phyloP scores from a whole-genome alignment of 768 basidiomycete species.

The Termitomyces sp. region DNA sequence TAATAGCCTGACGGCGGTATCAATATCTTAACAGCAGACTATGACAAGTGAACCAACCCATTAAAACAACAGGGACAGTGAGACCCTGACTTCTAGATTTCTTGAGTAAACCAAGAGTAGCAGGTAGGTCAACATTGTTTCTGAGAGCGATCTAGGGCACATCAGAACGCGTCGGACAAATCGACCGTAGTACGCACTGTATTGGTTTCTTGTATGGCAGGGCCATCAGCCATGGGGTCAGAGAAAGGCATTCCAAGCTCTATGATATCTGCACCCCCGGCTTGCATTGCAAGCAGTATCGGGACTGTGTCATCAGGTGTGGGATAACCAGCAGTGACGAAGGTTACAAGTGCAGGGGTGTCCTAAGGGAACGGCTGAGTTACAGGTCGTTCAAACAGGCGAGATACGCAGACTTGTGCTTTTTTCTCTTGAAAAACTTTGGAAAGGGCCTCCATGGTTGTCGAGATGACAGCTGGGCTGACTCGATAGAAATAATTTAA shows the following conservation, averaged over 20 bases:
- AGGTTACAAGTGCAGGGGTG: constrained; percentile 71
- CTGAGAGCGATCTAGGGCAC: constrained; percentile 72
- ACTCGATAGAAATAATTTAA: constrained; percentile 18
- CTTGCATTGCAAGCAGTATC: constrained; percentile 87
- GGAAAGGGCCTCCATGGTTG: constrained; percentile 67
- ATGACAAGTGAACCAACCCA: constrained; percentile 57
- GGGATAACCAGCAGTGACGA: constrained; percentile 95
- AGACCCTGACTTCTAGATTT: constrained; percentile 84
- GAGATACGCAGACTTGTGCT: constrained; percentile 39
- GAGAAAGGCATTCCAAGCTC: constrained; percentile 96
- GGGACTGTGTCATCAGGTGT: constrained; percentile 77
- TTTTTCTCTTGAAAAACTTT: constrained; percentile 70
- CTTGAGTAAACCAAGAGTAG: constrained; percentile 69
- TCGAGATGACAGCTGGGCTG: constrained; percentile 18
- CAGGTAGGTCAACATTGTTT: constrained; percentile 75
- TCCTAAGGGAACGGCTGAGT: constrained; percentile 35
- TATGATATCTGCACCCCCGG: constrained; percentile 91
- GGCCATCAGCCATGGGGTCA: constrained; percentile 95
- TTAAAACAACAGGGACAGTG: constrained; percentile 84
- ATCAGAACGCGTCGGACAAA: constrained; percentile 11
- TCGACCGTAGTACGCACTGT: constrained; percentile 53
- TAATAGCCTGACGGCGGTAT: constrained; percentile 74
- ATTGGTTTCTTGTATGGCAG: constrained; percentile 89
- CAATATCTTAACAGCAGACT: constrained; percentile 6
- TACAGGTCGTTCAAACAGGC: background rate